Conservation (phyloP, 2,329 filamentous ascomycete genomes). For the Alternaria dauci region DNA sequence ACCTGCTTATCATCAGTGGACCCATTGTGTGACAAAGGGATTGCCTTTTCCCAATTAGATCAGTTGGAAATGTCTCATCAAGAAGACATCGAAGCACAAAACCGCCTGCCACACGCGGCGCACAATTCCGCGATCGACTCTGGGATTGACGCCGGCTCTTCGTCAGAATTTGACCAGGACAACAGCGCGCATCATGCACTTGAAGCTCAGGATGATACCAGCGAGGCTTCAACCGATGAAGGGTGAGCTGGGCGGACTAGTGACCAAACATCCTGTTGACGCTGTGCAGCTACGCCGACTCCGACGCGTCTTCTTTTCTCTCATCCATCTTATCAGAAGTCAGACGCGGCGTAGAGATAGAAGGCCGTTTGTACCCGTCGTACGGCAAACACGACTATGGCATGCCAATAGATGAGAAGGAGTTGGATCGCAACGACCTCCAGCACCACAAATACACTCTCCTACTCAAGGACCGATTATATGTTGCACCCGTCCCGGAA, state of each 20-base stretch:
- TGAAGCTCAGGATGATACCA: conserved; percentile 27
- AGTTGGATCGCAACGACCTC: conserved; percentile 34
- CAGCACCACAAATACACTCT: conserved; percentile 37
- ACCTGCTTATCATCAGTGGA: background rate
- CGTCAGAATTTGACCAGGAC: conserved; percentile 29
- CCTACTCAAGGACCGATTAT: conserved; percentile 26
- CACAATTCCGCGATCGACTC: conserved; percentile 18
- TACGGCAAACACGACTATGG: conserved; percentile 35
- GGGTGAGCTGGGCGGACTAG: conserved; percentile 21
- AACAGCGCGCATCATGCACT: conserved; percentile 27
- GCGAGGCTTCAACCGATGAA: conserved; percentile 31
- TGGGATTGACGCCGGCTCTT: conserved; percentile 24
- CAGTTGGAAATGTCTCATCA: background rate
- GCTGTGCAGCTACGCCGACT: conserved; percentile 27
- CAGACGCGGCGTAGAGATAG: conserved; percentile 30
- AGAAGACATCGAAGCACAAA: background rate
- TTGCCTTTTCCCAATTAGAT: background rate
- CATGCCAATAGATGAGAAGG: conserved; percentile 40
- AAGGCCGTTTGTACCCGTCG: conserved; percentile 29
- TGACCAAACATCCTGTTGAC: background rate
- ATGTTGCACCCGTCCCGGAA: conserved; percentile 26
- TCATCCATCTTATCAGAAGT: conserved; percentile 34
- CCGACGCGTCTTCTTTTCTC: conserved; percentile 33
- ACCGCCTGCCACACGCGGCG: background rate
- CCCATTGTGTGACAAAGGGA: background rate